Conservation (phyloP, 805 yeast genomes). For the Metschnikowia santaceciliae region DNA sequence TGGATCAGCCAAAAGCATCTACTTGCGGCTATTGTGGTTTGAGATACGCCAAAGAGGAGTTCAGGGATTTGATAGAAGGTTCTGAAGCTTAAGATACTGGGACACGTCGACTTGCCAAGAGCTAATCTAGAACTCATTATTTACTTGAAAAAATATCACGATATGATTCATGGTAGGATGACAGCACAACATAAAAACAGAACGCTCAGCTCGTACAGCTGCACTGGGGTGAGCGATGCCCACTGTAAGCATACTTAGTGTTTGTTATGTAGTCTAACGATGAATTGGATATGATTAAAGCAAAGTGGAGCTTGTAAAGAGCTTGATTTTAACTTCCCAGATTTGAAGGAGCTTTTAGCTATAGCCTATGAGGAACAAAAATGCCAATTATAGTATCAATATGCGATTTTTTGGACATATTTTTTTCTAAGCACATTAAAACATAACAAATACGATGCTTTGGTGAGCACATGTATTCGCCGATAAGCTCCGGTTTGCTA, state of each 20-base stretch:
- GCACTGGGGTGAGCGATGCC: too few relatives aligned
- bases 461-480: too few relatives aligned
- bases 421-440: neutral
- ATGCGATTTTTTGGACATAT: neutral
- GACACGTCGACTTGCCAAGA: neutral
- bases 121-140: neutral
- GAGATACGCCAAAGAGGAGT: conserved; percentile 56
- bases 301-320: too few relatives aligned
- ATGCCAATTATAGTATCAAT: neutral
- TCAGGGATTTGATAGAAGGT: conserved; percentile 37
- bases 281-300: too few relatives aligned
- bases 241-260: too few relatives aligned
- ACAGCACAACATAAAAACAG: too few relatives aligned
- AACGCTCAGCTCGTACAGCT: too few relatives aligned
- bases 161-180: neutral
- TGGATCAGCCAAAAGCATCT: conserved; percentile 69
- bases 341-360: too few relatives aligned
- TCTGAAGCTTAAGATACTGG: neutral
- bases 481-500: neutral
- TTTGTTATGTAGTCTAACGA: too few relatives aligned
- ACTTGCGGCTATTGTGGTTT: conserved; percentile 82
- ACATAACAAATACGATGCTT: neutral
- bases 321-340: too few relatives aligned
- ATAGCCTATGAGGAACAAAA: neutral
- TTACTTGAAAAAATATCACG: neutral